A percentile compares a stretch with the other conserved stretches of the same genome.
Conservation (phyloP, 23 red algal species). For the Gracilariopsis chorda region DNA sequence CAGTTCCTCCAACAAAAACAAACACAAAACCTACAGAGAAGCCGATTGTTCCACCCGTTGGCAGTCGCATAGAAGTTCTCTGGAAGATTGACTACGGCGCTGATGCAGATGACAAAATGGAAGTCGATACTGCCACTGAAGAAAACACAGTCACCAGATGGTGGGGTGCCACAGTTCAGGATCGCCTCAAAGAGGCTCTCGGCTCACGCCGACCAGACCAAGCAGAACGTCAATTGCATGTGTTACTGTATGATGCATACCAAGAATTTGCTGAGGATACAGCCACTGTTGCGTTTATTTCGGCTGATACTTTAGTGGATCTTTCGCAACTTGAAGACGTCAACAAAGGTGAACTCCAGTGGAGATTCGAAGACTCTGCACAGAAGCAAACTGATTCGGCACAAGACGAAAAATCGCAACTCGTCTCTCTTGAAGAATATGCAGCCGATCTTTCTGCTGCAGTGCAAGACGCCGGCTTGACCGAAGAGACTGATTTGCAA, state of each 20-base stretch:
- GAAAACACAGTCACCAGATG: conserved; percentile 8
- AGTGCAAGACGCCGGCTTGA: conserved; percentile 2
- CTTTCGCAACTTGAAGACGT: conserved; percentile 10
- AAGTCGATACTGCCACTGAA: neutral
- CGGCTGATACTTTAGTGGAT: neutral
- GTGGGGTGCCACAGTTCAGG: conserved; percentile 57
- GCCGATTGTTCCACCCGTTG: neutral
- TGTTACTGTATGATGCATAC: conserved; percentile 44
- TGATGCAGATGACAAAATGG: conserved; percentile 1
- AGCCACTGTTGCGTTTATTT: conserved; percentile 12
- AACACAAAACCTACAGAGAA: no score
- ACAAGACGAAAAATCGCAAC: neutral
- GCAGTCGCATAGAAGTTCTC: conserved; percentile 23
- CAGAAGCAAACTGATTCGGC: neutral
- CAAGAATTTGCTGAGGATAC: conserved; percentile 45
- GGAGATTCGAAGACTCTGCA: conserved; percentile 1
- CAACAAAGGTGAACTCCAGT: neutral
- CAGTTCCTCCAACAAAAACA: no score
- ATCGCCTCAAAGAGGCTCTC: neutral
- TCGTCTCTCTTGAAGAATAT: conserved; percentile 4
- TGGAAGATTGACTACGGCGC: conserved; percentile 23
- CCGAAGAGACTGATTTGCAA: conserved; percentile 34
- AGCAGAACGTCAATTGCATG: neutral
- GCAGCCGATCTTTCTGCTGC: neutral
- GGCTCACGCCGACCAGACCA: neutral